A percentile compares a stretch with the other conserved stretches of the same genome.
Evolutionary conservation across 2,329 filamentous ascomycete genomes (phyloP).

Genomic region (Sclerotinia glacialis): DNA sequence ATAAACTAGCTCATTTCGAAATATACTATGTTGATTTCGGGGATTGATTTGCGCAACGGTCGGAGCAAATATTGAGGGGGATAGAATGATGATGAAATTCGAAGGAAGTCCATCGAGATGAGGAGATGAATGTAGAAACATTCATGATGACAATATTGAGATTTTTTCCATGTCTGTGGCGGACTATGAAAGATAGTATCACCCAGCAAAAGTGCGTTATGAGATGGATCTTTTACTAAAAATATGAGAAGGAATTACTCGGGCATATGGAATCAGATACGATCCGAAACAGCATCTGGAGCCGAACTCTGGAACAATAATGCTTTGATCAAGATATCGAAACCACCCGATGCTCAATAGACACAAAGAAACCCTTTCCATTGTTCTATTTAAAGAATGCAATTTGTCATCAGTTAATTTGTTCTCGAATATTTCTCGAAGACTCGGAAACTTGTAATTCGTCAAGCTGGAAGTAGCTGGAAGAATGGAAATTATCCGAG

Average conservation of each 20-base stretch:
- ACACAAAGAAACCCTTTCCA: not conserved
- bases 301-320: not conserved
- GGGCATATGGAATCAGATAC: not conserved
- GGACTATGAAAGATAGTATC: not conserved
- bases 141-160: not conserved
- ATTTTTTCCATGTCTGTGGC: no score
- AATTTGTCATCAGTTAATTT: not conserved
- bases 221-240: not conserved
- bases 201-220: not conserved
- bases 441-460: not conserved
- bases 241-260: not conserved
- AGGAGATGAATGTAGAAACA: constrained; percentile 11
- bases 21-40: no score
- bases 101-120: not conserved
- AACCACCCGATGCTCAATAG: not conserved
- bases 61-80: no score
- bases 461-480: not conserved
- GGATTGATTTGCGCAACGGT: no score
- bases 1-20: no score
- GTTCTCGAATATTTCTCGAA: not conserved
- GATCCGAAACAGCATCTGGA: not conserved
- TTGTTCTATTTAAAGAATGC: not conserved
- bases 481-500: not conserved
- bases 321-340: constrained; percentile 1
- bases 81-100: not conserved